Evolutionary conservation across 169 alveolate species (phyloP), one percentile per base, ranked within the genome.

Genomic region (Babesia bovis): DNA sequence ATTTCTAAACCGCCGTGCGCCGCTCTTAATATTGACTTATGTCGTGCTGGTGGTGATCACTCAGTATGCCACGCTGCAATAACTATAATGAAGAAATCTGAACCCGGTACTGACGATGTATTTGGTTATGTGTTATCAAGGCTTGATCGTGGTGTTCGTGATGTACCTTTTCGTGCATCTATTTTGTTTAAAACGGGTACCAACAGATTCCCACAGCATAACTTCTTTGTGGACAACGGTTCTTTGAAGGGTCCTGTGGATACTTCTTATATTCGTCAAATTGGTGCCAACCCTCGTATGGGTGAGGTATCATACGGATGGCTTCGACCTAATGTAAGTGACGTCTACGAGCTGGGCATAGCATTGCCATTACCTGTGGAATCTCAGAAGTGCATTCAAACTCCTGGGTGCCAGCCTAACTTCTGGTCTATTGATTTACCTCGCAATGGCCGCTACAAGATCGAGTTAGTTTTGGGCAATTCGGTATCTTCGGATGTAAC

Each of bases 371-470:
- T 41, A 6, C 74, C 88, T 35, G 66, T 57, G 9, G 88, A 81
- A 42, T 42, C 72, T 10, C 66, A 50, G 28, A 35, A 47, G 28
- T 81, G 88, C 38, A 47, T 81, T 2, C 83, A 70, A 49, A 81
- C 57, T 35, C 74, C 42, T 76, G 84, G 65, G 30, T 81, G 88
- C 49, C 67, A 63, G 7, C 79, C 77, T 44, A 81, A 81, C 49
- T 70, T 45, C 73, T 81, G 88, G 88, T 81, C 88, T 12, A 59
- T 81, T 19, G 88, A 81, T 25, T 61, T 81, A 35, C 88, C 86
- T 5, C 61, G 70, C 12, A 66, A 81, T 47, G 88, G 88, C 15
- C 58, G 56, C 2, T 81, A 44, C 58, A 56, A 81, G 84, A 66
- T 81, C 13, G 84, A 69, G 49, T 40, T 81, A 21, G 67, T 70